Percentiles rank a stretch among this genome's conserved stretches.
Evolutionary conservation across 2,329 filamentous ascomycete genomes (phyloP).

Genomic region (Sporothrix protearum): DNA sequence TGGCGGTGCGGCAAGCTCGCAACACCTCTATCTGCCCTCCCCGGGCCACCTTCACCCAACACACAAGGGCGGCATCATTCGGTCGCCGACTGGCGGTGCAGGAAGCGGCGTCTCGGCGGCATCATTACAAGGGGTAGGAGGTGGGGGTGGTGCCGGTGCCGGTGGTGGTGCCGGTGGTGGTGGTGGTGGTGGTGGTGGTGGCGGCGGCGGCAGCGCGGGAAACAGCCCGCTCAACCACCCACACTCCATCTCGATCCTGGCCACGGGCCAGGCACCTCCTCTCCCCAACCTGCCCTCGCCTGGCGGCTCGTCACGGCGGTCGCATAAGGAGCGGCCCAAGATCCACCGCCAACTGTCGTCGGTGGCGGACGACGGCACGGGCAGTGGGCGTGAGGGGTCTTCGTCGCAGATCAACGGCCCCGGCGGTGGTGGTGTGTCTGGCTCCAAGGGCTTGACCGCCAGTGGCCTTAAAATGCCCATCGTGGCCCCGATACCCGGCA

Average conservation of each 20-base stretch:
- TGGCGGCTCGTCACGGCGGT: slow-evolving; percentile 48
- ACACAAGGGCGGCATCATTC: slow-evolving; percentile 13
- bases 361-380: neutral
- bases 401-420: slow-evolving; percentile 3
- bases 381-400: neutral
- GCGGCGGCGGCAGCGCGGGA: neutral
- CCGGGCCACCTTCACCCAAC: slow-evolving; percentile 15
- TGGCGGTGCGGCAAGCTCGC: neutral
- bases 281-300: slow-evolving; percentile 50
- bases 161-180: neutral
- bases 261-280: slow-evolving; percentile 72
- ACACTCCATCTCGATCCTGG: slow-evolving; percentile 67
- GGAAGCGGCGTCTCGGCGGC: neutral
- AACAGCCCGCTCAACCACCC: slow-evolving; percentile 36
- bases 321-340: slow-evolving; percentile 58
- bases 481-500: neutral
- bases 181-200: neutral
- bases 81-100: slow-evolving; percentile 11
- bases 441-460: neutral
- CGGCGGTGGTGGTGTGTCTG: neutral
- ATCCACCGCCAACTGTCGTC: slow-evolving; percentile 66
- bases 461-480: neutral
- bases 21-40: slow-evolving; percentile 30
- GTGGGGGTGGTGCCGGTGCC: neutral
- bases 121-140: neutral